Evolutionary conservation across 331 rosid genomes (phyloP).

Genomic region (Pyracantha coccinea): DNA sequence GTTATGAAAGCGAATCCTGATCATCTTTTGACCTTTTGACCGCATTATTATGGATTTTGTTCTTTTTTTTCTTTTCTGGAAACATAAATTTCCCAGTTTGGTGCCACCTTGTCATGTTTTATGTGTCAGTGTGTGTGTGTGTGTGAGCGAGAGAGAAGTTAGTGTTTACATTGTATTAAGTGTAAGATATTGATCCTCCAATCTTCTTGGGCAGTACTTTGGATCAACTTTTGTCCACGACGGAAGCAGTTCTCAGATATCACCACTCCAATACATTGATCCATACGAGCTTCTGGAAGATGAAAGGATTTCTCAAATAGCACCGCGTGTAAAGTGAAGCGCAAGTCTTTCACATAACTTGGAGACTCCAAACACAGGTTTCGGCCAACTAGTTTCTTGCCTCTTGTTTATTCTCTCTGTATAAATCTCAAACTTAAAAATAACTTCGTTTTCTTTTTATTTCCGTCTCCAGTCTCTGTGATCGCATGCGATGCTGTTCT

Average conservation of each 20-base stretch:
- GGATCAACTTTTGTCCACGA: conserved; percentile 79
- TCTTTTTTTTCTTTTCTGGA: too few species aligned
- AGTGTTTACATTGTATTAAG: neutral
- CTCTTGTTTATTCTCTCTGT: conserved; percentile 28
- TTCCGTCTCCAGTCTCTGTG: conserved; percentile 13
- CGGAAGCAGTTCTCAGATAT: conserved; percentile 41
- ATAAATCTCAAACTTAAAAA: conserved; percentile 30
- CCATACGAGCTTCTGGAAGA: conserved; percentile 89
- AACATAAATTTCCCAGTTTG: too few species aligned
- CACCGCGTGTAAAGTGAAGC: conserved; percentile 64
- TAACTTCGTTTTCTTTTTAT: conserved; percentile 12
- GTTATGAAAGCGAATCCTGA: too few species aligned
- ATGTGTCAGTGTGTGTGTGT: too few species aligned
- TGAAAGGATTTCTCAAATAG: conserved; percentile 77
- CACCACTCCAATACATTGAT: conserved; percentile 75
- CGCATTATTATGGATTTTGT: too few species aligned
- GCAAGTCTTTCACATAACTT: neutral
- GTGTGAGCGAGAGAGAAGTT: neutral
- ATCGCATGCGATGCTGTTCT: neutral
- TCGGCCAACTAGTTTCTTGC: conserved; percentile 19
- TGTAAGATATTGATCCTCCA: neutral
- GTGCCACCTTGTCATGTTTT: too few species aligned
- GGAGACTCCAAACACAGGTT: conserved; percentile 9
- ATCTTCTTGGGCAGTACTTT: conserved; percentile 54
- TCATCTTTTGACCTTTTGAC: too few species aligned